Evolutionary conservation across 1,284 basidiomycete species (phyloP).

Genomic region (Boletus sp.): DNA sequence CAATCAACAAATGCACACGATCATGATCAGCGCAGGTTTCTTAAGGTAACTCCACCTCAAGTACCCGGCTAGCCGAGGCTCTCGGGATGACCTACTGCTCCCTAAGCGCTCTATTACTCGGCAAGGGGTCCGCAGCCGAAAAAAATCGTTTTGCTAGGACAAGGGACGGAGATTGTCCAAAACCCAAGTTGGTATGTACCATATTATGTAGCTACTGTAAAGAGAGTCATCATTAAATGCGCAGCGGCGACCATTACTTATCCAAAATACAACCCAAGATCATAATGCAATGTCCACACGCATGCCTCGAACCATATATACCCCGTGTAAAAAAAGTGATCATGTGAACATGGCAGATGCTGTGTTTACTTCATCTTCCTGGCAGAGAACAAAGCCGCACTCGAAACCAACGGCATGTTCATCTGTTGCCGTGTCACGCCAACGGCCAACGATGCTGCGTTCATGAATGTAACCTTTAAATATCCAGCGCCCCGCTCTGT

Average conservation of each 20-base stretch:
- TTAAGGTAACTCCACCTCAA: slow-evolving; percentile 1
- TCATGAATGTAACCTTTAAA: slow-evolving; percentile 50
- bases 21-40: slow-evolving; percentile 17
- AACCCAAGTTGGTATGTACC: slow-evolving; percentile 6
- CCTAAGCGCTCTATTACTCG: slow-evolving; percentile 11
- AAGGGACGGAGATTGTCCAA: neutral
- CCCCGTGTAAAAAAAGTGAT: no score
- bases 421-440: slow-evolving; percentile 44
- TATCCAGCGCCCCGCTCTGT: slow-evolving; percentile 40
- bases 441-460: slow-evolving; percentile 47
- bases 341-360: slow-evolving; percentile 12
- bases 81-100: slow-evolving; percentile 16
- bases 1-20: slow-evolving; percentile 5
- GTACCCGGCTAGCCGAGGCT: slow-evolving; percentile 7
- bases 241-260: slow-evolving; percentile 10
- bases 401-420: slow-evolving; percentile 38
- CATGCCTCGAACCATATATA: no score
- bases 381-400: slow-evolving; percentile 43
- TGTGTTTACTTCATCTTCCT: slow-evolving; percentile 26
- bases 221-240: slow-evolving; percentile 19
- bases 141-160: neutral
- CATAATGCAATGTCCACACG: no score
- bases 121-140: slow-evolving; percentile 2
- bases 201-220: slow-evolving; percentile 17
- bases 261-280: neutral